Percentiles rank a stretch among this genome's conserved stretches.
Evolutionary conservation across 1,284 basidiomycete species (phyloP).

Genomic region (Irpex sp.): DNA sequence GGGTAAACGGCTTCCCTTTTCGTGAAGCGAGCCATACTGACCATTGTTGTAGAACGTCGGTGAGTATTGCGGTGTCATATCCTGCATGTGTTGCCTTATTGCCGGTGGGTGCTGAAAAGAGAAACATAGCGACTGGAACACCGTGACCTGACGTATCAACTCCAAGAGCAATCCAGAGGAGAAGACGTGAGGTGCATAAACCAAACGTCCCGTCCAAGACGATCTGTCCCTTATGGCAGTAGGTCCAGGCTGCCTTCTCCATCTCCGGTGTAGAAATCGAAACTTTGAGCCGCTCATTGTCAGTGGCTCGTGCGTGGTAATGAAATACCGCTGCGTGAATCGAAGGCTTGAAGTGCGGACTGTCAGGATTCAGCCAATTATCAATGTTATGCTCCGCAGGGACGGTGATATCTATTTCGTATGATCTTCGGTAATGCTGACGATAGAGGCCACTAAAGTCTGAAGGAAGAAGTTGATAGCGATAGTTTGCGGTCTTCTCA

Average conservation of each 20-base stretch:
- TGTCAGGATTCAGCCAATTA: too few species aligned
- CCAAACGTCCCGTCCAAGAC: conserved; percentile 36
- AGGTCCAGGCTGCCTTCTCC: conserved; percentile 29
- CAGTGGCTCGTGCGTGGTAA: too few species aligned
- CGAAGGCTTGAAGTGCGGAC: too few species aligned
- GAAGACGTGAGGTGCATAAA: not conserved
- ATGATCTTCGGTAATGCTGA: too few species aligned
- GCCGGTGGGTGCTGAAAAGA: not conserved
- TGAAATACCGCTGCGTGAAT: too few species aligned
- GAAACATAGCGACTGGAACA: not conserved
- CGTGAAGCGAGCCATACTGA: too few species aligned
- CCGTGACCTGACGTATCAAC: not conserved
- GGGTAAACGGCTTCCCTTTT: too few species aligned
- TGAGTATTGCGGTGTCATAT: not conserved
- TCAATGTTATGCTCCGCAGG: too few species aligned
- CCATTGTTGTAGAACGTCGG: not conserved
- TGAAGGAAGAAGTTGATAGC: too few species aligned
- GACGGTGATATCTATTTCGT: too few species aligned
- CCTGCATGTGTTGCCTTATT: not conserved
- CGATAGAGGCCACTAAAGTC: too few species aligned
- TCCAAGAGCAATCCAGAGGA: not conserved
- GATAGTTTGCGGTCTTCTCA: too few species aligned
- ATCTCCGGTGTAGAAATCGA: conserved; percentile 28
- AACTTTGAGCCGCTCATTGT: conserved; percentile 17
- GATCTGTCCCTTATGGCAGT: conserved; percentile 26